phyloP scores from a whole-genome alignment of 805 yeast species.

The Lachancea quebecensis region DNA sequence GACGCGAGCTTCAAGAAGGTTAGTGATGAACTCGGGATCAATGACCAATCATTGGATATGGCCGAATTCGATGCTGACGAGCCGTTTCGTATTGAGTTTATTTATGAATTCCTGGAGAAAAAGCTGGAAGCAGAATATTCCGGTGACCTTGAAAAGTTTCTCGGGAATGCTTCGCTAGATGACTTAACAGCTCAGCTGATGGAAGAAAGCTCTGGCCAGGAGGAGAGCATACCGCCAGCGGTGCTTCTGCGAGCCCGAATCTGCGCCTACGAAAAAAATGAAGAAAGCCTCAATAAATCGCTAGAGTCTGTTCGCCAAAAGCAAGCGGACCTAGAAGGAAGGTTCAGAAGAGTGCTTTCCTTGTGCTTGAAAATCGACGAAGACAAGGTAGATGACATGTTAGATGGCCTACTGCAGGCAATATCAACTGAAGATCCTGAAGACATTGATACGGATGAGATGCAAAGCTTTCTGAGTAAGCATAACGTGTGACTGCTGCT shows the following conservation, averaged over 20 bases:
- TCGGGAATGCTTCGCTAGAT: constrained; percentile 18
- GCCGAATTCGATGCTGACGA: constrained; percentile 81
- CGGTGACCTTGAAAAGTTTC: constrained; percentile 26
- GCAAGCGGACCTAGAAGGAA: constrained; percentile 54
- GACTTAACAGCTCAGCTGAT: constrained; percentile 19
- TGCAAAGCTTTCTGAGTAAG: constrained; percentile 44
- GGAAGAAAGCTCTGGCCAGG: constrained; percentile 14
- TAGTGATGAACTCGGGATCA: constrained; percentile 33
- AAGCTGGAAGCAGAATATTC: constrained; percentile 31
- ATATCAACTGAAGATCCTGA: constrained; percentile 77
- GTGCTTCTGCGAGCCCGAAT: constrained; percentile 66
- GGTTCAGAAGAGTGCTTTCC: constrained; percentile 83
- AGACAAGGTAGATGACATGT: constrained; percentile 67
- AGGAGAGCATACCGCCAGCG: constrained; percentile 30
- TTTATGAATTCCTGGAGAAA: constrained; percentile 48
- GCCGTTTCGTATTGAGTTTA: constrained; percentile 68
- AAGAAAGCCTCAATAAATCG: constrained; percentile 45
- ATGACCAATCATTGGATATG: constrained; percentile 32
- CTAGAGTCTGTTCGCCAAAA: constrained; percentile 47
- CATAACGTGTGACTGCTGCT: constrained; percentile 30
- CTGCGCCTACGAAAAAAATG: constrained; percentile 70
- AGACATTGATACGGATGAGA: constrained; percentile 48
- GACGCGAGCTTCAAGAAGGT: constrained; percentile 45
- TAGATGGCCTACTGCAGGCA: constrained; percentile 81
- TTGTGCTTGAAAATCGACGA: constrained; percentile 85